Base-by-base conservation (phyloP, 1,139 yeast species). In the Debaryomycetaceae sp. region DNA sequence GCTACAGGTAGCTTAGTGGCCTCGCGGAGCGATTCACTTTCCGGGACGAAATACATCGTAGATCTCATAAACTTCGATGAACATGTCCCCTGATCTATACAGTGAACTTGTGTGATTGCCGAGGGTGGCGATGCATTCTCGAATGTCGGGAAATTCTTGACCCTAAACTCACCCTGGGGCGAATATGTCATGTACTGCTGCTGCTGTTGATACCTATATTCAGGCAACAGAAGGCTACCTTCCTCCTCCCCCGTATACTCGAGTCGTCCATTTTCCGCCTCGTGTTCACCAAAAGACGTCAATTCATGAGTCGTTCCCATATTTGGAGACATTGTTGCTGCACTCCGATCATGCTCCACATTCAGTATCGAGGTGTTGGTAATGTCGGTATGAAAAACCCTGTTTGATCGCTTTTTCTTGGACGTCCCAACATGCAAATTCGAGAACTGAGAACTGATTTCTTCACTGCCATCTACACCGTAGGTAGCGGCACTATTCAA, bases 11-110 rank as follows among this genome's bases (percentile, higher is more conserved):
- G 68, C 50, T 82, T 83, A 0, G 97, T 79, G 1, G 84, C 80
- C 34, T 77, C 72, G 55, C 95, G 76, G 47, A 91, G 67, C 42
- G 78, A 80, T 52, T 88, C 95, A 13, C 83, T 74, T 37, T 79
- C 81, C 1, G 99, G 99, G 9, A 91, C 80, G 53, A 84, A 83
- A 64, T 90, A 88, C 89, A 90, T 80, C 2, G 96, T 74, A 44
- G 88, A 72, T 46, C 96, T 75, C 58, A 87, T 80, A 59, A 83
- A 84, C 50, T 88, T 81, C 11, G 98, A 91, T 30, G 87, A 82
- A 2, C 97, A 81, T 4, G 85, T 79, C 3, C 96, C 96, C 59
- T 90, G 96, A 59, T 93, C 98, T 17, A 80, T 70, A 3, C 86
- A 78, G 44, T 73, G 75, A 58, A 74, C 87, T 52, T 82, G 85